These are phyloP conservation scores for Nasturtium officinale DNA, from an alignment of 345 rosid genomes.

Conservation along the genomic window DNA sequence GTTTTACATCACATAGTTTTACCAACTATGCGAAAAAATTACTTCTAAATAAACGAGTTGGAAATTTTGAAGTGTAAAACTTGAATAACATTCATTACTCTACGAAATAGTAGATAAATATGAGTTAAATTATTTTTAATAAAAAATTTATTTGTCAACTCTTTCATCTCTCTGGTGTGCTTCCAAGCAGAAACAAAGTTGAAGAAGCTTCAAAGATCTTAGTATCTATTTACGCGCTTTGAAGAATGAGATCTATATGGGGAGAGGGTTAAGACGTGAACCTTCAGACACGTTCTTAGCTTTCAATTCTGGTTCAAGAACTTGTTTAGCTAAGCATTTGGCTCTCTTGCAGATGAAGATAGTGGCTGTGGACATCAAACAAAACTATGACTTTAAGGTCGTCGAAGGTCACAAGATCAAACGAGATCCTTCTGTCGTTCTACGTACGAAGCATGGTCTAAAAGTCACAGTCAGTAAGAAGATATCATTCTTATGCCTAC, in stretches of 20 bases:
- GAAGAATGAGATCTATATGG: slow-evolving; percentile 50
- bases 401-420: slow-evolving; percentile 25
- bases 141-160: too few species aligned
- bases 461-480: slow-evolving; percentile 1
- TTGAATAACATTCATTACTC: too few species aligned
- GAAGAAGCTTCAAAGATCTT: slow-evolving; percentile 9
- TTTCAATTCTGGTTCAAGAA: slow-evolving; percentile 35
- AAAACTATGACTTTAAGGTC: slow-evolving; percentile 32
- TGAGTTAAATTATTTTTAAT: too few species aligned
- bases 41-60: too few species aligned
- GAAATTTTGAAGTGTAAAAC: too few species aligned
- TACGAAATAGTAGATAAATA: too few species aligned
- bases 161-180: slow-evolving; percentile 24
- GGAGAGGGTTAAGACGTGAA: slow-evolving; percentile 32
- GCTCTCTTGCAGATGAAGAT: slow-evolving; percentile 38
- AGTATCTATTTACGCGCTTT: slow-evolving; percentile 24
- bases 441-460: slow-evolving; percentile 27
- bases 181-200: slow-evolving; percentile 47
- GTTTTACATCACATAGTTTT: too few species aligned
- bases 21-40: too few species aligned
- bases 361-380: slow-evolving; percentile 5
- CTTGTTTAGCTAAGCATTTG: slow-evolving; percentile 37
- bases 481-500: background rate
- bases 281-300: slow-evolving; percentile 33
- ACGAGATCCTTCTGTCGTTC: slow-evolving; percentile 1